Base-by-base conservation (phyloP, 345 rosid genomes). In the Litchi chinensis region DNA sequence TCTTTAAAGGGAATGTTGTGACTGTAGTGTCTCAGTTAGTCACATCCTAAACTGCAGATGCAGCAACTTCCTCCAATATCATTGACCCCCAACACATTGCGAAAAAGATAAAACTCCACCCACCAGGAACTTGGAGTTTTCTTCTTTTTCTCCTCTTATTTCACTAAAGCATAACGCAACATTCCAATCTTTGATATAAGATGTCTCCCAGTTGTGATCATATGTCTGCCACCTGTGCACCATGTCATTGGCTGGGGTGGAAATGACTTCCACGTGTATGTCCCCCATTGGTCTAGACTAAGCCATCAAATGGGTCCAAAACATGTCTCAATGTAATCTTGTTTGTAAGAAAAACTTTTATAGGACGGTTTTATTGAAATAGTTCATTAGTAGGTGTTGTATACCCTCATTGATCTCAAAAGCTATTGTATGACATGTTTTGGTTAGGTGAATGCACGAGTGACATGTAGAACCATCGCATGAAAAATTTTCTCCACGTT, bases 1-100 rank as follows among this genome's bases (percentile, higher is more conserved):
- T 82, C 84, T 82, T 62, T 22, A 75, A 65, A 79, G 60, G 76
- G 82, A 75, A 79, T 82, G 76, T 50, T 77, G 86, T 82, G 87
- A 73, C 15, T 77, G 71, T 77, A 70, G 79, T 84, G 80, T 78
- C 67, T 82, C 82, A 82, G 83, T 84, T 80, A 57, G 89, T 87
- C 87, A 77, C 84, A 82, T 86, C 84, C 46, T 41, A 6, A 72
- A 70, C 71, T 82, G 73, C 73, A 64, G 72, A 70, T 66, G 32
- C 5, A 54, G 46, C 59, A 41, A 43, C 54, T 76, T n/a, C 13
- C 63, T 46, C 71, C 82, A 11, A n/a, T 66, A 83, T 83, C 73
- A 80, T 79, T 75, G 11, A 44, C 65, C 71, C 70, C 77, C 62
- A 80, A n/a, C 69, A 50, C 21, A 57, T 15, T 69, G 48, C 82